These are phyloP conservation scores for Salix udensis DNA, from an alignment of 345 rosid species.

Conservation along the genomic window DNA sequence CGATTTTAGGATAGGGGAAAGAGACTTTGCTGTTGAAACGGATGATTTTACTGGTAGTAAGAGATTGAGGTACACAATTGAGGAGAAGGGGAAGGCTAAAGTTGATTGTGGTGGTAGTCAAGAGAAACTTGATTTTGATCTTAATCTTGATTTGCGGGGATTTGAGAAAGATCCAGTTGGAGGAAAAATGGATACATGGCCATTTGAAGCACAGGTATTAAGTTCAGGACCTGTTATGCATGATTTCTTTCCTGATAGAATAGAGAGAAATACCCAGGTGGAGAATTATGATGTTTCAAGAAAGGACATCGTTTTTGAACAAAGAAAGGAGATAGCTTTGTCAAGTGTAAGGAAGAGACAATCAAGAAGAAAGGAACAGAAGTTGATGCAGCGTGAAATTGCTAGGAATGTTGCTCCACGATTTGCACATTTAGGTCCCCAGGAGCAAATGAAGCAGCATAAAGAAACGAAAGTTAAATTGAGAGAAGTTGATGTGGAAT, in stretches of 20 bases:
- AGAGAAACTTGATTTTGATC: background rate
- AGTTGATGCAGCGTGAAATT: background rate
- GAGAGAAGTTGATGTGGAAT: background rate
- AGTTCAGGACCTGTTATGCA: background rate
- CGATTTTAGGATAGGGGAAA: constrained; percentile 10
- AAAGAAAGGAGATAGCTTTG: background rate
- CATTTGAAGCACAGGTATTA: background rate
- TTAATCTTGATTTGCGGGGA: background rate
- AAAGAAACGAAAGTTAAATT: background rate
- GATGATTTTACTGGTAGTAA: constrained; percentile 9
- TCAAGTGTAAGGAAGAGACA: background rate
- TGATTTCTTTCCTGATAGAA: background rate
- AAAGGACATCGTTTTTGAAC: background rate
- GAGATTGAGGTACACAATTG: constrained; percentile 11
- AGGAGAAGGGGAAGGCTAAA: constrained; percentile 19
- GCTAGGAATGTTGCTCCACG: constrained; percentile 11
- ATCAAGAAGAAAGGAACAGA: constrained; percentile 1
- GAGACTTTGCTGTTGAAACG: constrained; percentile 10
- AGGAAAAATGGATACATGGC: background rate
- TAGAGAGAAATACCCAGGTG: background rate
- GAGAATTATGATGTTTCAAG: background rate
- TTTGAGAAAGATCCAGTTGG: background rate
- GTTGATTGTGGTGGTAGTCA: background rate
- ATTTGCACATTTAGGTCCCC: constrained; percentile 4
- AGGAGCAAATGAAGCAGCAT: background rate